A percentile compares a stretch with the other conserved stretches of the same genome.
Conservation (phyloP, 306 rosid species). For the Comarum palustre region DNA sequence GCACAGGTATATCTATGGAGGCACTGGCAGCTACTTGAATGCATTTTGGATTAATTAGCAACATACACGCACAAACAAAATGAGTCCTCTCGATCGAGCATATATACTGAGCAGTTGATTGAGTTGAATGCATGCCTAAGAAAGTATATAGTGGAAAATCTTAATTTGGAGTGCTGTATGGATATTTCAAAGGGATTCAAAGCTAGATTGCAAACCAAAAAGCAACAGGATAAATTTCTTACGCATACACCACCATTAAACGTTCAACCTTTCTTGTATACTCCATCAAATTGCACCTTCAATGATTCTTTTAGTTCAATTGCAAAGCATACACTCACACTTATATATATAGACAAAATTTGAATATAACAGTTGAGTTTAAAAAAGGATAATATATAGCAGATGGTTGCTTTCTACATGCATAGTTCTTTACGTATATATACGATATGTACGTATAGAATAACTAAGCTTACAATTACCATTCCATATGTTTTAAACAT, state of each 20-base stretch:
- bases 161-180: not conserved
- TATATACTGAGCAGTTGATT: not conserved
- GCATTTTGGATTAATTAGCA: not conserved
- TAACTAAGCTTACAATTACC: too few relatives aligned
- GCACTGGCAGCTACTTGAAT: not conserved
- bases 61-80: not conserved
- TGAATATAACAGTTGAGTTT: not conserved
- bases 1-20: not conserved
- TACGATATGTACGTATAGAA: too few relatives aligned
- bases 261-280: not conserved
- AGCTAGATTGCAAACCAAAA: not conserved
- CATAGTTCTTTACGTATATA: not conserved
- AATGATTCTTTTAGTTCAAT: not conserved
- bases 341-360: too few relatives aligned
- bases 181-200: not conserved
- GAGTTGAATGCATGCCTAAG: not conserved
- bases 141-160: not conserved
- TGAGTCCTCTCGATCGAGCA: not conserved
- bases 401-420: not conserved
- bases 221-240: not conserved
- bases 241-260: not conserved
- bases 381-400: not conserved
- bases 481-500: too few relatives aligned
- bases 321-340: too few relatives aligned
- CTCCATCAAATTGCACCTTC: not conserved